Evolutionary conservation across 202 grass and related monocot species (phyloP).

Genomic region (Musa balbisiana): DNA sequence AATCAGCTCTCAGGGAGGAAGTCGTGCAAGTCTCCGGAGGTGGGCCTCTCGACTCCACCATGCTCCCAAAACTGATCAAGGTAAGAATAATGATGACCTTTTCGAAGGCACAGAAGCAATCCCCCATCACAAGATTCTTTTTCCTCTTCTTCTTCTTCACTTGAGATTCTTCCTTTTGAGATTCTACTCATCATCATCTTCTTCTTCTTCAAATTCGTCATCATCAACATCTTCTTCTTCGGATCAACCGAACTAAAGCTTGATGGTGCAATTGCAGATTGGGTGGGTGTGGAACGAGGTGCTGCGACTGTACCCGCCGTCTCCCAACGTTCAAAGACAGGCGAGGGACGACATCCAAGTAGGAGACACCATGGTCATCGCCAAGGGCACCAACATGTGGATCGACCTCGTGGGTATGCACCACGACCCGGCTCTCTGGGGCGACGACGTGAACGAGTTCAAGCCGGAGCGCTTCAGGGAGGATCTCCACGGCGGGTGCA

Average conservation of each 20-base stretch:
- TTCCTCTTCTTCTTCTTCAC: too few species aligned
- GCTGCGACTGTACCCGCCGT: constrained; percentile 69
- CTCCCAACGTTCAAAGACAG: constrained; percentile 73
- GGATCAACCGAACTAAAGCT: too few species aligned
- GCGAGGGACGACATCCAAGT: constrained; percentile 42
- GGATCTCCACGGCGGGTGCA: constrained; percentile 38
- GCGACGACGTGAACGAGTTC: constrained; percentile 49
- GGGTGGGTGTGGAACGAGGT: constrained; percentile 75
- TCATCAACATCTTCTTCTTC: too few species aligned
- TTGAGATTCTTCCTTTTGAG: too few species aligned
- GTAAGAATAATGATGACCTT: neutral
- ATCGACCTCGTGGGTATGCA: constrained; percentile 89
- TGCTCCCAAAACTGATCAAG: constrained; percentile 46
- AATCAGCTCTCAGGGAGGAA: constrained; percentile 48
- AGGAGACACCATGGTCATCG: constrained; percentile 22
- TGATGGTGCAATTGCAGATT: constrained; percentile 33
- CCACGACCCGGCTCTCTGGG: constrained; percentile 66
- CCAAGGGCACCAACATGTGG: constrained; percentile 86
- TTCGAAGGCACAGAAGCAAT: neutral
- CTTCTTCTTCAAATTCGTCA: too few species aligned
- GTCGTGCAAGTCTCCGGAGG: constrained; percentile 6
- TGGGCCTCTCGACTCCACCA: constrained; percentile 9
- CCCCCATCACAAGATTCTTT: neutral
- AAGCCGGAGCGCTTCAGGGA: constrained; percentile 51
- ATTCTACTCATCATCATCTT: too few species aligned